These are phyloP conservation scores for Xylaria curta DNA, from an alignment of 495 filamentous ascomycete genomes.

Conservation along the genomic window DNA sequence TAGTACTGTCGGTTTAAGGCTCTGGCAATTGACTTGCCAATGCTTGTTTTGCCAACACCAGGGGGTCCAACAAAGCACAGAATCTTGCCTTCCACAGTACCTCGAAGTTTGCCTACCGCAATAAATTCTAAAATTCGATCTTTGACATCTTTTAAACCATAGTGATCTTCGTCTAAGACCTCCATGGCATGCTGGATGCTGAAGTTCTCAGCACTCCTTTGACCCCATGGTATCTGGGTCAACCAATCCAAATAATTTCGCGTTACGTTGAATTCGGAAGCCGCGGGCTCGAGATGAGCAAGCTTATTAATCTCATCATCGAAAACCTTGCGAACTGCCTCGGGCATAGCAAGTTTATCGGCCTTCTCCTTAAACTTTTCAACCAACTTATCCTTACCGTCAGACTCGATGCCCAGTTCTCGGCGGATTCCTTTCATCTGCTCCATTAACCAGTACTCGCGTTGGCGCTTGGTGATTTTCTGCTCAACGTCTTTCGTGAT, in stretches of 20 bases:
- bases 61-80: slow-evolving; percentile 97
- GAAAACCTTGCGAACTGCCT: slow-evolving; percentile 94
- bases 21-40: slow-evolving; percentile 96
- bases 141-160: slow-evolving; percentile 98
- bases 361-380: slow-evolving; percentile 98
- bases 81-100: slow-evolving; percentile 98
- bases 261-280: slow-evolving; percentile 99
- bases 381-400: slow-evolving; percentile 96
- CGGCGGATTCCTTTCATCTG: slow-evolving; percentile 99
- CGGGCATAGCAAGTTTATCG: slow-evolving; percentile 93
- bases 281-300: slow-evolving; percentile 89
- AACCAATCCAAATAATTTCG: slow-evolving; percentile 99
- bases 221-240: slow-evolving; percentile 97
- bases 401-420: slow-evolving; percentile 94
- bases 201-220: slow-evolving; percentile 95
- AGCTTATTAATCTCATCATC: slow-evolving; percentile 98
- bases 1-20: slow-evolving; percentile 96
- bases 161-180: slow-evolving; percentile 96
- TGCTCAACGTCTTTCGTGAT: slow-evolving; percentile 98
- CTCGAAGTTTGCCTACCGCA: slow-evolving; percentile 94
- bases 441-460: slow-evolving; percentile 99
- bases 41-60: slow-evolving; percentile 95
- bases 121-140: slow-evolving; percentile 99
- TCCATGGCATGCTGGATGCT: slow-evolving; percentile 87
- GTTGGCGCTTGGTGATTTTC: slow-evolving; percentile 96